Conservation (phyloP, 2,329 filamentous ascomycete genomes). For the Blastomyces silverae region DNA sequence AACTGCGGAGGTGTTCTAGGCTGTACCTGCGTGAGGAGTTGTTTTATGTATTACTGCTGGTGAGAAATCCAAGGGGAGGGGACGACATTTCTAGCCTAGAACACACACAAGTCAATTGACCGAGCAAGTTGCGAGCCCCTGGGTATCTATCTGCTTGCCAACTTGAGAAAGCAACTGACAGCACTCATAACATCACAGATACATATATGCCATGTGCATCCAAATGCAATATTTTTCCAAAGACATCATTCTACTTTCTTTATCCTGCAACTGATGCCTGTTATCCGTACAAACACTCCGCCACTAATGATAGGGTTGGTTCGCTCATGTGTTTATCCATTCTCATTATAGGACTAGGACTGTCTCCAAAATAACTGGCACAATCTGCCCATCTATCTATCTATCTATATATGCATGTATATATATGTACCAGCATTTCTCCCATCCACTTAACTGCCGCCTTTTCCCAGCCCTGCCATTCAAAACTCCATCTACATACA, state of each 20-base stretch:
- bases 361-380: neutral
- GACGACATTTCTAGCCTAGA: neutral
- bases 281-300: neutral
- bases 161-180: neutral
- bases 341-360: neutral
- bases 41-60: neutral
- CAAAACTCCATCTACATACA: neutral
- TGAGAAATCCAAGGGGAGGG: neutral
- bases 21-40: neutral
- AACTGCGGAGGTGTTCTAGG: neutral
- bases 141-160: neutral
- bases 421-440: neutral
- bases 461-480: neutral
- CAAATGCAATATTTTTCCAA: neutral
- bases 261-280: neutral
- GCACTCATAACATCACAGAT: neutral
- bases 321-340: neutral
- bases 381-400: neutral
- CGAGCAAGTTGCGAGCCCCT: neutral
- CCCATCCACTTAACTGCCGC: neutral
- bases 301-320: neutral
- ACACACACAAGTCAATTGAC: neutral
- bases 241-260: neutral
- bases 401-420: neutral
- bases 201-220: neutral